Evolutionary conservation across 148 eudicot species (phyloP), one percentile per base, ranked within the genome.

Genomic region (Tetragonia tetragonoides): DNA sequence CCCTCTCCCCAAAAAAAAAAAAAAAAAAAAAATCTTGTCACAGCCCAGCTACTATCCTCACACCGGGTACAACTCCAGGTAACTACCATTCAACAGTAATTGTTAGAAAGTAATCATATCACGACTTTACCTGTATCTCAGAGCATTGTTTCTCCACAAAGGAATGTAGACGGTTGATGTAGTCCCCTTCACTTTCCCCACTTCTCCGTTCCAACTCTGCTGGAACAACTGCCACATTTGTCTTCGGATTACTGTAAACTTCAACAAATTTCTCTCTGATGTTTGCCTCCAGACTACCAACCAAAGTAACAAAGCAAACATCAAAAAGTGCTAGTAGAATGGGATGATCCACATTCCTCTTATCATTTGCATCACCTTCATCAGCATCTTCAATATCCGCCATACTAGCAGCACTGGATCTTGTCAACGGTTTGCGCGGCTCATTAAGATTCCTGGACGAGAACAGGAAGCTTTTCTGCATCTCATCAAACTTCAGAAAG

Each of bases 121-220:
- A 15, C 14, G 20, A 7, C 28, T 15, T 62, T 85, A 90, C 99
- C 99, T 95, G 99, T 73, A 93, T 90, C 87, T 95, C 99, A 59
- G 86, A 85, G 83, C 97, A 91, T 77, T 95, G 99, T 82, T 91
- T 91, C 84, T 91, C 90, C 78, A 93, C 85, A 77, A 95, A 91
- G n/a, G 85, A 80, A 77, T 89, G 90, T 54, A 95, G 85, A 78
- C 99, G 91, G 59, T 81, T 81, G 81, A 89, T 86, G 76, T 95
- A 93, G 73, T 91, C 95, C 62, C 78, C 79, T 66, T 93, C 98
- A 78, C 73, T 89, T 83, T 95, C 99, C 73, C 87, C 92, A 77
- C 85, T 86, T 78, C 77, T 88, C 77, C 84, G 89, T 77, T 95
- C 99, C 66, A 95, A 72, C 65, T 93, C 97, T 61, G 97, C 93